Conservation (phyloP, 768 basidiomycete genomes). For the Cystobasidium onofrii region DNA sequence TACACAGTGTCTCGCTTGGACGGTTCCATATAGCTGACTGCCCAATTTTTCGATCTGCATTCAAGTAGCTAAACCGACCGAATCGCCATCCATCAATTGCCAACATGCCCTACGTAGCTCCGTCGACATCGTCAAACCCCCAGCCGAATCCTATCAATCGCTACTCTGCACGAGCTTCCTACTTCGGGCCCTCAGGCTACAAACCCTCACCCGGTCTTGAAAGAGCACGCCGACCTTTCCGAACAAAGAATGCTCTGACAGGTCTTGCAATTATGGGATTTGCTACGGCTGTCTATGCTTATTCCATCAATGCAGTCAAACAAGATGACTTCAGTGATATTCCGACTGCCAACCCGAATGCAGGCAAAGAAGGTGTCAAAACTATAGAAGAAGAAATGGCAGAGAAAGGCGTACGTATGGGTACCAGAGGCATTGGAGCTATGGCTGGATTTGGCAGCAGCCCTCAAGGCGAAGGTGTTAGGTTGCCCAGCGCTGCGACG, state of each 20-base stretch:
- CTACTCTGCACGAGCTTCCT: slow-evolving; percentile 26
- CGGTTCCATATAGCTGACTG: background rate
- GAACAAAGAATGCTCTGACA: slow-evolving; percentile 66
- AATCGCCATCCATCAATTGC: background rate
- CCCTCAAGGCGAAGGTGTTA: slow-evolving; percentile 16
- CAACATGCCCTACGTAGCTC: slow-evolving; percentile 28
- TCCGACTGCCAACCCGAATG: background rate
- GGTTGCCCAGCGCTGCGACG: background rate
- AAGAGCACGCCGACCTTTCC: slow-evolving; percentile 79
- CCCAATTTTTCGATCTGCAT: background rate
- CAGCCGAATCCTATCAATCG: slow-evolving; percentile 25
- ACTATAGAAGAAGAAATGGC: slow-evolving; percentile 29
- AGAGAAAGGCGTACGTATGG: background rate
- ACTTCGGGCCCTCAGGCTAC: slow-evolving; percentile 17
- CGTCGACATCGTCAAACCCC: slow-evolving; percentile 18
- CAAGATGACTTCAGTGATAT: slow-evolving; percentile 65
- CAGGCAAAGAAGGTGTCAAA: slow-evolving; percentile 9
- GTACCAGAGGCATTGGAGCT: slow-evolving; percentile 27
- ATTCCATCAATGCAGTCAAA: slow-evolving; percentile 87
- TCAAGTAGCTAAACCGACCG: background rate
- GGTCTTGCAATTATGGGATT: slow-evolving; percentile 66
- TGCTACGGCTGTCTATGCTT: slow-evolving; percentile 73
- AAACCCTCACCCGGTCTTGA: slow-evolving; percentile 54
- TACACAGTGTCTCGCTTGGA: background rate
- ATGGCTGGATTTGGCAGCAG: slow-evolving; percentile 20